Percentiles rank a stretch among this genome's conserved stretches.
Evolutionary conservation across 768 basidiomycete species (phyloP).

Genomic region (Boletus fagicola): DNA sequence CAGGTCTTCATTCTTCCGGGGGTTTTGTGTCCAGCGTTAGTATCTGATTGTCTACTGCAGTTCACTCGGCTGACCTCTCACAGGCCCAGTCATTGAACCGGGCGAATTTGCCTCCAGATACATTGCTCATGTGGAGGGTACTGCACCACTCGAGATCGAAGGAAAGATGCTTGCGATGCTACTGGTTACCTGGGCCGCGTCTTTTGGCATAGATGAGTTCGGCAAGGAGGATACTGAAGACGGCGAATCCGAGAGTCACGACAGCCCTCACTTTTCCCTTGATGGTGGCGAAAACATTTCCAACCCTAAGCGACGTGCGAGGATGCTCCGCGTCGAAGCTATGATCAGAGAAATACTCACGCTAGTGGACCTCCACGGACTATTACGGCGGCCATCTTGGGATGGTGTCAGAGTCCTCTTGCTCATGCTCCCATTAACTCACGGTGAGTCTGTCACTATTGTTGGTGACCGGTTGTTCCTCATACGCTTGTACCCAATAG

Average conservation of each 20-base stretch:
- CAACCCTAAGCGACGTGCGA: constrained; percentile 39
- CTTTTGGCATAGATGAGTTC: constrained; percentile 81
- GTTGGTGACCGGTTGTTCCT: constrained; percentile 8
- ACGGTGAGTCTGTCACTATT: constrained; percentile 50
- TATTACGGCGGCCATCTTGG: constrained; percentile 80
- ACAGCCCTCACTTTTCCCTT: constrained; percentile 6
- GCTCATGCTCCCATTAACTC: constrained; percentile 77
- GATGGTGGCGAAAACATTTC: constrained; percentile 33
- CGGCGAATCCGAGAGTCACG: constrained; percentile 1
- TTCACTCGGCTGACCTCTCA: constrained; percentile 8
- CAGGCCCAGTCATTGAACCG: constrained; percentile 86
- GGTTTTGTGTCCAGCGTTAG: constrained; percentile 84
- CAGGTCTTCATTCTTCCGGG: constrained; percentile 77
- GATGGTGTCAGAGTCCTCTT: constrained; percentile 82
- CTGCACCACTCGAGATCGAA: constrained; percentile 62
- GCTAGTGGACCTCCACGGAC: constrained; percentile 74
- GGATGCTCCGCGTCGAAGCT: constrained; percentile 55
- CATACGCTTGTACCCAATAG: constrained; percentile 6
- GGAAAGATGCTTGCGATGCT: constrained; percentile 76
- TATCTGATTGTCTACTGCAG: constrained; percentile 9
- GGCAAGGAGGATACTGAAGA: constrained; percentile 44
- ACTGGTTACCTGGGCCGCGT: constrained; percentile 85
- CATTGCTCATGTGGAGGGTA: constrained; percentile 60
- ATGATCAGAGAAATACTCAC: constrained; percentile 78
- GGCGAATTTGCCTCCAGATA: constrained; percentile 77